These are phyloP conservation scores for Dryas integrifolia DNA, from an alignment of 331 rosid species.

Conservation along the genomic window DNA sequence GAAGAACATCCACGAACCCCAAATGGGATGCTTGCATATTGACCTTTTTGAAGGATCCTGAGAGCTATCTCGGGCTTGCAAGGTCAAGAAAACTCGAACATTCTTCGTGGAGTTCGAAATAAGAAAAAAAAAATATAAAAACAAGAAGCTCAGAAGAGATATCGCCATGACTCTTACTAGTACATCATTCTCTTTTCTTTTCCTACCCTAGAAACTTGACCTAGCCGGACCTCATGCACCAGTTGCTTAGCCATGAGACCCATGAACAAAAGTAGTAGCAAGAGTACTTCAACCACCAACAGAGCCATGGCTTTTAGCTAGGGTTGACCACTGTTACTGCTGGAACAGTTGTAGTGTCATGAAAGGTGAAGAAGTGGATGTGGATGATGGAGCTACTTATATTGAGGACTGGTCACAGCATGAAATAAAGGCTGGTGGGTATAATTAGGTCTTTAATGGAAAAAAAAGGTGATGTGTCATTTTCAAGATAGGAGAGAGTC, in stretches of 20 bases:
- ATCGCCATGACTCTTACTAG: conserved; percentile 50
- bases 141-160: conserved; percentile 95
- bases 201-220: background rate
- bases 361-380: conserved; percentile 4
- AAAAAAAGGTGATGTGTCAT: conserved; percentile 59
- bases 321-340: conserved; percentile 31
- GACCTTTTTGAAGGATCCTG: background rate
- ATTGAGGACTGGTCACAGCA: conserved; percentile 13
- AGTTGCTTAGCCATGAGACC: background rate
- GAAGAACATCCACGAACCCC: background rate
- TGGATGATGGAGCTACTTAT: conserved; percentile 16
- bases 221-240: background rate
- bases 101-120: conserved; percentile 21
- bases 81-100: conserved; percentile 94
- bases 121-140: conserved; percentile 6
- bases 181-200: background rate
- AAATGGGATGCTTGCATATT: background rate
- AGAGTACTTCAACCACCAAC: background rate
- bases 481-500: conserved; percentile 33
- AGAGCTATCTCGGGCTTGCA: conserved; percentile 66
- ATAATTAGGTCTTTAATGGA: conserved; percentile 47
- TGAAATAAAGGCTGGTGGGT: conserved; percentile 38
- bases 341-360: background rate
- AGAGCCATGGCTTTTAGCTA: conserved; percentile 25
- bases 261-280: conserved; percentile 26